Conservation (phyloP, 441 rosid species). For the Euphorbia celastroides region DNA sequence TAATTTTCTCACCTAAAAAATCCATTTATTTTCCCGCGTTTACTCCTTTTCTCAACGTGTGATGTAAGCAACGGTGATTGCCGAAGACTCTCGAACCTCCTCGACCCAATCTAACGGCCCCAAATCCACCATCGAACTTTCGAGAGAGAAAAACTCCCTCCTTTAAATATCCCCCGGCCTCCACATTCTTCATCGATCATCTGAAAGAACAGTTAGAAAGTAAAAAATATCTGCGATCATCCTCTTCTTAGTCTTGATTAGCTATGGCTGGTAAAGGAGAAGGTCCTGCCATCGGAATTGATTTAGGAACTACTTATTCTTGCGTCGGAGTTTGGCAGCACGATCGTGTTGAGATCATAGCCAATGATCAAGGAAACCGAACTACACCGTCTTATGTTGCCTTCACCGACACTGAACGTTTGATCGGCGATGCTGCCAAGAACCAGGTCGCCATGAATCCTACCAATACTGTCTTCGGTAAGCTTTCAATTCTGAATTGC, state of each 20-base stretch:
- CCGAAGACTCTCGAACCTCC: constrained; percentile 31
- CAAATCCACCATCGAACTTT: constrained; percentile 15
- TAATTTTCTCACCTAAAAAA: no score
- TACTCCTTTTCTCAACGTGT: background rate
- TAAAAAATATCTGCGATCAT: background rate
- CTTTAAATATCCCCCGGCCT: constrained; percentile 7
- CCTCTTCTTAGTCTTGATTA: background rate
- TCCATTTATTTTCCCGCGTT: background rate
- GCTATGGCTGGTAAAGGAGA: constrained; percentile 47
- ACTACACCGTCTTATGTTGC: constrained; percentile 58
- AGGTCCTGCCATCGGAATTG: constrained; percentile 57
- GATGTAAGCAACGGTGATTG: background rate
- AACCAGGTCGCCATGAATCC: constrained; percentile 61
- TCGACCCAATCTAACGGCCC: constrained; percentile 25
- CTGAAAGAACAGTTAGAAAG: rapidly evolving
- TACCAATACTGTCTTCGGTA: constrained; percentile 49
- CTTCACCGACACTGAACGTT: constrained; percentile 48
- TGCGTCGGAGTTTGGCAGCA: constrained; percentile 62
- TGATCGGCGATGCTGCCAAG: constrained; percentile 47
- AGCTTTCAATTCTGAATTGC: background rate
- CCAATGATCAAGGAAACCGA: constrained; percentile 52
- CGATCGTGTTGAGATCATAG: constrained; percentile 56
- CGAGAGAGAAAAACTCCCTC: constrained; percentile 16
- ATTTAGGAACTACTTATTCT: constrained; percentile 51
- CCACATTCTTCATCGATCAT: no score